A percentile compares a stretch with the other conserved stretches of the same genome.
phyloP scores from a whole-genome alignment of 2,329 filamentous ascomycete genomes.

The Chaetomiaceae sp. region DNA sequence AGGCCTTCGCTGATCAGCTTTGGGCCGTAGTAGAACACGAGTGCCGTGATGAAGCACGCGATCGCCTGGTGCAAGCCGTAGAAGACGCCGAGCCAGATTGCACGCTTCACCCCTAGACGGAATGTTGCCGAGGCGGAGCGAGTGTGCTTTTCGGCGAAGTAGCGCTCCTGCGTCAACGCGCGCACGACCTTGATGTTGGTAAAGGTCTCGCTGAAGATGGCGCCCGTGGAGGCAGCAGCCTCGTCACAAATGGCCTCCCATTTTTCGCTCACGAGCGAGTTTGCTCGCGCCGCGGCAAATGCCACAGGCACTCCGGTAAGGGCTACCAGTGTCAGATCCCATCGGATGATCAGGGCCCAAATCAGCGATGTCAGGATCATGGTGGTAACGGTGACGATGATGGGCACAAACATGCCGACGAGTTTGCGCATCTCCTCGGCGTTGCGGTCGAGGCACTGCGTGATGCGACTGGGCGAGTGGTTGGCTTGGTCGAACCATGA shows the following conservation, averaged over 20 bases:
- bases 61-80: constrained; percentile 74
- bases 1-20: constrained; percentile 50
- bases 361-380: constrained; percentile 64
- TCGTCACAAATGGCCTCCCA: constrained; percentile 68
- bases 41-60: constrained; percentile 64
- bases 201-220: constrained; percentile 68
- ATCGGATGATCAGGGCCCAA: constrained; percentile 70
- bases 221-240: constrained; percentile 52
- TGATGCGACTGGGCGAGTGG: constrained; percentile 59
- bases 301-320: constrained; percentile 63
- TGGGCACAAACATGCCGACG: constrained; percentile 68
- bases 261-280: constrained; percentile 56
- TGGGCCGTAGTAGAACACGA: constrained; percentile 80
- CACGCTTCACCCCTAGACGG: constrained; percentile 57
- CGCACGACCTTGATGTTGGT: constrained; percentile 73
- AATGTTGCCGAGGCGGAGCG: constrained; percentile 47
- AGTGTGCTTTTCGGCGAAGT: constrained; percentile 61
- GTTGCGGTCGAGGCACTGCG: constrained; percentile 69
- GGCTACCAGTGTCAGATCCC: constrained; percentile 75
- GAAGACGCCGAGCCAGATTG: constrained; percentile 60
- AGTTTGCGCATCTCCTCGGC: constrained; percentile 84
- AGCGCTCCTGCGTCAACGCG: constrained; percentile 63
- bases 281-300: constrained; percentile 58
- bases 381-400: constrained; percentile 57
- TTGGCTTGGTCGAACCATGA: constrained; percentile 68